These are phyloP conservation scores for Stachybotrys chlorohalonatus DNA, from an alignment of 2,329 filamentous ascomycete genomes.

Conservation along the genomic window DNA sequence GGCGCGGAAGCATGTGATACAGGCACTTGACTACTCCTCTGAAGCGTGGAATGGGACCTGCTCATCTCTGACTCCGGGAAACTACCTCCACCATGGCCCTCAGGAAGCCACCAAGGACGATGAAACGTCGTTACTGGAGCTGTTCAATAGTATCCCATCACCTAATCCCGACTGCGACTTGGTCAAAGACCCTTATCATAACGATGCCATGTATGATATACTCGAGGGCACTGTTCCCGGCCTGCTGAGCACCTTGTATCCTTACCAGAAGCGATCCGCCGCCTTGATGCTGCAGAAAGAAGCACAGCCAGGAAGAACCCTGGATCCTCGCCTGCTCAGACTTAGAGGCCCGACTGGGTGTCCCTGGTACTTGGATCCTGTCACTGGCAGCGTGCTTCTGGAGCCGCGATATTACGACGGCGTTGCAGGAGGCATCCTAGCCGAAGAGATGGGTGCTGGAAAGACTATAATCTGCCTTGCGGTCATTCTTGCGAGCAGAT, in stretches of 20 bases:
- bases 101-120: conserved; percentile 14
- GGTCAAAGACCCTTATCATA: conserved; percentile 40
- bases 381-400: conserved; percentile 50
- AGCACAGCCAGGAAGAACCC: conserved; percentile 47
- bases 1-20: conserved; percentile 38
- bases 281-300: conserved; percentile 82
- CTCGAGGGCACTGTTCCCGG: conserved; percentile 45
- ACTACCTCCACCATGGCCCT: neutral
- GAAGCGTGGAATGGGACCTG: conserved; percentile 44
- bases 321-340: conserved; percentile 65
- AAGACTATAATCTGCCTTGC: conserved; percentile 84
- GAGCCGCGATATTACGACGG: conserved; percentile 68
- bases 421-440: conserved; percentile 66
- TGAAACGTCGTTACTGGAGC: conserved; percentile 49
- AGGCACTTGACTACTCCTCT: conserved; percentile 44
- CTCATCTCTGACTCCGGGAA: conserved; percentile 1
- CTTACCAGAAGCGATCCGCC: conserved; percentile 72
- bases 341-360: conserved; percentile 51
- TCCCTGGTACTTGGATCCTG: conserved; percentile 61
- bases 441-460: conserved; percentile 73
- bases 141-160: conserved; percentile 67
- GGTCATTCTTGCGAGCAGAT: conserved; percentile 65
- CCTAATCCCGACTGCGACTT: conserved; percentile 46
- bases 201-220: conserved; percentile 45
- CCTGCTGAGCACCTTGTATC: conserved; percentile 57